phyloP scores from a whole-genome alignment of 345 rosid genomes.

The Populus deltoides region DNA sequence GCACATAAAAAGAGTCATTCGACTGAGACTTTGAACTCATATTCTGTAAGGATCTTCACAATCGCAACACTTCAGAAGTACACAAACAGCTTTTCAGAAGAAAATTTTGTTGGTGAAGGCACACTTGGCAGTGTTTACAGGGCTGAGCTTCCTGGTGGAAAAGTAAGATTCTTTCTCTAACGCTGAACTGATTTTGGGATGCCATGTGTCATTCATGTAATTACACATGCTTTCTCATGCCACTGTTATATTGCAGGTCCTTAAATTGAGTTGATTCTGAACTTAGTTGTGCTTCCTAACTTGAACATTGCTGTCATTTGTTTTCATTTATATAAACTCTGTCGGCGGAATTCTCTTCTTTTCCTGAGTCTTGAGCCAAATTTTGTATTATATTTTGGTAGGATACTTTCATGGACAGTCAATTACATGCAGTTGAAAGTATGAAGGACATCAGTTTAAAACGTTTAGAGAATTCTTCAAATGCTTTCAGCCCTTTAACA shows the following conservation, averaged over 20 bases:
- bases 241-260: neutral
- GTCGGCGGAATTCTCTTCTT: neutral
- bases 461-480: neutral
- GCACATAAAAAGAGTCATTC: slow-evolving; percentile 14
- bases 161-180: slow-evolving; percentile 37
- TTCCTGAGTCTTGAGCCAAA: neutral
- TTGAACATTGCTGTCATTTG: neutral
- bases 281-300: neutral
- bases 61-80: slow-evolving; percentile 83
- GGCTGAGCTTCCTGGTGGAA: slow-evolving; percentile 79
- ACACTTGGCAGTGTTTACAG: slow-evolving; percentile 63
- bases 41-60: slow-evolving; percentile 50
- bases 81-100: slow-evolving; percentile 72
- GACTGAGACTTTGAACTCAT: slow-evolving; percentile 31
- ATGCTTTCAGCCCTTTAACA: neutral
- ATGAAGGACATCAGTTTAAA: neutral
- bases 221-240: neutral
- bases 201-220: neutral
- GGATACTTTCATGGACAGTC: neutral
- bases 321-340: neutral
- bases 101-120: slow-evolving; percentile 77
- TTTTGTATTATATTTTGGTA: neutral
- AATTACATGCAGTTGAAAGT: neutral
- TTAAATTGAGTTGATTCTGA: neutral
- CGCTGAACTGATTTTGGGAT: neutral